Conservation (phyloP, 352 stramenopile genomes). For the Phytophthora quininea region DNA sequence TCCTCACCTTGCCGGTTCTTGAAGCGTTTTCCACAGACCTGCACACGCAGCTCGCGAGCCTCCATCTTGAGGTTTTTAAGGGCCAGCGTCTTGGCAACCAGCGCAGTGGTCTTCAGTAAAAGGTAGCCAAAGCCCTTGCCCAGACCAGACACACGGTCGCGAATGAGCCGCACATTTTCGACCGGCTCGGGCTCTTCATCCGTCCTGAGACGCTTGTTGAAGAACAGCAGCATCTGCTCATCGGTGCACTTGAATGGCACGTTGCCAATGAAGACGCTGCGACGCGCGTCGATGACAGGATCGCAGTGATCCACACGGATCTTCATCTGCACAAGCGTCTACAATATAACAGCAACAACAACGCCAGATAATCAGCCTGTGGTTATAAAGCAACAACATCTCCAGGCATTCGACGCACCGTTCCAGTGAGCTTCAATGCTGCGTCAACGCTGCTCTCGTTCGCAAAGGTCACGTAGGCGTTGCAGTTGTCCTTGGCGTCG, state of each 20-base stretch:
- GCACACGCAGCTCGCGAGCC: slow-evolving; percentile 71
- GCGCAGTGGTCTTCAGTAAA: slow-evolving; percentile 68
- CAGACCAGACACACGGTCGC: slow-evolving; percentile 87
- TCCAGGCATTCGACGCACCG: slow-evolving; percentile 36
- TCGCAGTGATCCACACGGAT: slow-evolving; percentile 73
- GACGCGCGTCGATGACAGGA: slow-evolving; percentile 73
- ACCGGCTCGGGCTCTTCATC: slow-evolving; percentile 73
- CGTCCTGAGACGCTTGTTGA: slow-evolving; percentile 68
- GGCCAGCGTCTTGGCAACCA: slow-evolving; percentile 75
- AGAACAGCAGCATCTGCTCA: slow-evolving; percentile 73
- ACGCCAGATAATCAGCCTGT: too few relatives aligned
- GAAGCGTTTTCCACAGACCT: slow-evolving; percentile 86
- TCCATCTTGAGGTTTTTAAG: slow-evolving; percentile 74
- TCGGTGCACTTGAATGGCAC: slow-evolving; percentile 88
- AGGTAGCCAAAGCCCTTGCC: slow-evolving; percentile 94
- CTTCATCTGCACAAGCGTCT: slow-evolving; percentile 67
- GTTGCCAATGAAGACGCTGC: slow-evolving; percentile 92
- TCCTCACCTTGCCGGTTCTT: slow-evolving; percentile 80
- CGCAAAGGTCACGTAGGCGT: slow-evolving; percentile 92
- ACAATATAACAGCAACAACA: slow-evolving; percentile 6
- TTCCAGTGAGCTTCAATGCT: slow-evolving; percentile 75
- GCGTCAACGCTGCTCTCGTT: slow-evolving; percentile 57
- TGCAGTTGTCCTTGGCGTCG: slow-evolving; percentile 89
- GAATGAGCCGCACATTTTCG: slow-evolving; percentile 90
- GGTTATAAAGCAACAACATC: too few relatives aligned